Base-by-base conservation (phyloP, 345 rosid genomes). In the Salix brachista region DNA sequence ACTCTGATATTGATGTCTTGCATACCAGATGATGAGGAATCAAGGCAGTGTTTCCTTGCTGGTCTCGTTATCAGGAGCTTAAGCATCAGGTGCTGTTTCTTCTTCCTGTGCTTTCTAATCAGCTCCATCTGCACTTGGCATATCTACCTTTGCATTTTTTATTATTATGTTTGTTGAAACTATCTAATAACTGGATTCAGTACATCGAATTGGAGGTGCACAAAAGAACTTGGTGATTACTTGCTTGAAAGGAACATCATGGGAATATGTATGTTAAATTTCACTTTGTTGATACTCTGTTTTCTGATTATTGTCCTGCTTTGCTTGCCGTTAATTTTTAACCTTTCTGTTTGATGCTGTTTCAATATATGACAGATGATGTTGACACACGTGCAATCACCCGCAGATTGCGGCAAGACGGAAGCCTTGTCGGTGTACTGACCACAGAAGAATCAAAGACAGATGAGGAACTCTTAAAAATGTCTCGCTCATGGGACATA, bases 341-440 rank as follows among this genome's bases (percentile, higher is more conserved):
- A 68, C 46, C 70, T 72, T 50, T 79, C 32, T 32, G 30, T 74
- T 10, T 42, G 69, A 25, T 73, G 66, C 64, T 56, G 42, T 69
- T 77, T 46, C 37, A 9, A 32, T 67, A 36, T 69, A 68, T 71
- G 19, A 81, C 83, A 96, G 98, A 89, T 89, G 98, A 96, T 85
- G 93, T 92, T 74, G 98, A 96, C 77, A 96, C 97, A 4, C 91
- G 97, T 69, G 97, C 99, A 71, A 96, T 96, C 78, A 96, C 98
- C 65, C 90, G 94, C 36, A 87, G 98, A 69, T 84, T 94, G 79
- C 91, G 98, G 87, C 89, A 96, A 87, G 94, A 92, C 73, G 99
- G 98, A 80, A 96, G 97, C 82, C 97, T 96, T 80, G 88, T 89
- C n/a, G 97, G 99, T 73, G 96, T 94, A 36, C 80, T 96, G 77